These are phyloP conservation scores for Ustulina deusta DNA, from an alignment of 2,329 filamentous ascomycete genomes.

Conservation along the genomic window DNA sequence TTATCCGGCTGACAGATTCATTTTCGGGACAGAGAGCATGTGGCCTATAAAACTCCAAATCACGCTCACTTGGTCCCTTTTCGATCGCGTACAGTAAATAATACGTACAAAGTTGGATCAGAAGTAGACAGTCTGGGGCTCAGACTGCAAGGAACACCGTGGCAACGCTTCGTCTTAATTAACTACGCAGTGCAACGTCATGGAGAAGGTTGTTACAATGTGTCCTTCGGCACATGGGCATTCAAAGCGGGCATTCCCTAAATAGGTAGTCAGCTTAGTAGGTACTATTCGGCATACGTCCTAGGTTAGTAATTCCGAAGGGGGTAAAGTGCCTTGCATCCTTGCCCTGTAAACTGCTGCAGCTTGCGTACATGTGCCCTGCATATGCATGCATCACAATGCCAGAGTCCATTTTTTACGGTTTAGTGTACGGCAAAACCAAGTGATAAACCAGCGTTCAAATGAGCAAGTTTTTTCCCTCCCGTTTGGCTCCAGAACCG, in stretches of 20 bases:
- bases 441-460: conserved; percentile 8
- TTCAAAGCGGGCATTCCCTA: too few species aligned
- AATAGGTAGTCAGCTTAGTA: neutral
- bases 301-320: neutral
- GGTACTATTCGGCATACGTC: neutral
- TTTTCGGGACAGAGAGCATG: neutral
- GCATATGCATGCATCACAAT: conserved; percentile 19
- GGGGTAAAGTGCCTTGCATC: neutral
- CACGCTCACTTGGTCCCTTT: neutral
- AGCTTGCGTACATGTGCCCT: conserved; percentile 1
- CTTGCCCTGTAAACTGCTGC: neutral
- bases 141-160: too few species aligned
- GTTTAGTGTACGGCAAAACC: conserved; percentile 4
- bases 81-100: too few species aligned
- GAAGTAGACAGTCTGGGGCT: too few species aligned
- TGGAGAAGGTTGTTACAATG: too few species aligned
- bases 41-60: neutral
- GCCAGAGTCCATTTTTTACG: neutral
- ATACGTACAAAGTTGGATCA: too few species aligned
- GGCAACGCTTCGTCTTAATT: too few species aligned
- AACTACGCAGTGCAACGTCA: too few species aligned
- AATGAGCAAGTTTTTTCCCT: neutral
- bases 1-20: too few species aligned
- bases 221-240: too few species aligned
- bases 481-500: neutral